These are phyloP conservation scores for Thelephora aurantiotincta DNA, from an alignment of 768 basidiomycete genomes.

Conservation along the genomic window DNA sequence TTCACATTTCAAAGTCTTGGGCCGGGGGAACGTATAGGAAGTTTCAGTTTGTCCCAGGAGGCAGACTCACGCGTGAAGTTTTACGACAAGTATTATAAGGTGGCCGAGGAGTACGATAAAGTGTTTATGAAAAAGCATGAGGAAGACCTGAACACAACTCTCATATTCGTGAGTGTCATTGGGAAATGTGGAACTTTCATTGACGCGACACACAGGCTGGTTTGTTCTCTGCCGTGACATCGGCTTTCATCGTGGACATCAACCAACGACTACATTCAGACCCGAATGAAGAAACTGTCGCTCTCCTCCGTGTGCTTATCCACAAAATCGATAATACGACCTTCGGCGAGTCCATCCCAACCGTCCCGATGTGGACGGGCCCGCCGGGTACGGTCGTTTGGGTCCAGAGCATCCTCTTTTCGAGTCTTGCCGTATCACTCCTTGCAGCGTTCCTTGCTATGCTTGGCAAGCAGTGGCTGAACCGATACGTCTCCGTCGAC, in stretches of 20 bases:
- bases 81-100: neutral
- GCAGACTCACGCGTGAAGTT: neutral
- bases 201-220: neutral
- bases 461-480: conserved; percentile 10
- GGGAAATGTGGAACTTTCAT: neutral
- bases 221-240: neutral
- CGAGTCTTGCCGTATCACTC: conserved; percentile 7
- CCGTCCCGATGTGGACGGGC: conserved; percentile 3
- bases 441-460: conserved; percentile 9
- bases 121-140: neutral
- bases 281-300: neutral
- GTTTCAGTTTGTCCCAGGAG: neutral
- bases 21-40: too few species aligned
- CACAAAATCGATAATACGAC: neutral
- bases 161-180: neutral
- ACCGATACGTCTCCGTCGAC: conserved; percentile 1
- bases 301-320: neutral
- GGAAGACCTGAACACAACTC: neutral
- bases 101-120: neutral
- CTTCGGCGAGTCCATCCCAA: neutral
- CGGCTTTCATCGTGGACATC: neutral
- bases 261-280: neutral
- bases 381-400: conserved; percentile 3
- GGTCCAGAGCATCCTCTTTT: conserved; percentile 8
- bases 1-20: too few species aligned